These are phyloP conservation scores for Lippia alba DNA, from an alignment of 305 asterid species.

Conservation along the genomic window DNA sequence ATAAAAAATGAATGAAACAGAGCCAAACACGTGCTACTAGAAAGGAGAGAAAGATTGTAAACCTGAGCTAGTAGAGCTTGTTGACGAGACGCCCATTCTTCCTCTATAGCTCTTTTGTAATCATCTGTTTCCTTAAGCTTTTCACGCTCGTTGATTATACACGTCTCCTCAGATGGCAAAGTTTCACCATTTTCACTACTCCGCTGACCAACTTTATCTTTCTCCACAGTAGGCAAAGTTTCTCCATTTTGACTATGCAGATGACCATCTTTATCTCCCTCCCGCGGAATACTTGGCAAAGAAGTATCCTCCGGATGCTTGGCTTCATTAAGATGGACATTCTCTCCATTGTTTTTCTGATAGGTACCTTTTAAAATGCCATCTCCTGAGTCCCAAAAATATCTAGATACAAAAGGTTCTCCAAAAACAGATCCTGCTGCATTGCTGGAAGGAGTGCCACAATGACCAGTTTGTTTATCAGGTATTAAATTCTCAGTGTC, in stretches of 20 bases:
- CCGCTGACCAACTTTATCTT: background rate
- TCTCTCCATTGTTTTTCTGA: conserved; percentile 9
- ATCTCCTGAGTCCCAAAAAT: conserved; percentile 21
- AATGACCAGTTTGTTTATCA: conserved; percentile 9
- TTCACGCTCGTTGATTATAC: conserved; percentile 63
- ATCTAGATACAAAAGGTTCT: conserved; percentile 24
- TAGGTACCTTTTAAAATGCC: conserved; percentile 14
- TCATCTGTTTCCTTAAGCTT: conserved; percentile 90
- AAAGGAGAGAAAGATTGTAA: conserved; percentile 29
- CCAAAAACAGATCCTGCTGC: conserved; percentile 27
- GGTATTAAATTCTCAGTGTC: conserved; percentile 37
- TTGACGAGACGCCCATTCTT: conserved; percentile 81
- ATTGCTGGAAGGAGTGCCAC: conserved; percentile 19
- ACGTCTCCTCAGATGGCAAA: conserved; percentile 32
- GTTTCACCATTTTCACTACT: conserved; percentile 25
- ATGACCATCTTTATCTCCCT: conserved; percentile 39
- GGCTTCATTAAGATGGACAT: conserved; percentile 24
- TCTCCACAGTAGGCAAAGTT: too few relatives aligned
- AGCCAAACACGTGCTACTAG: background rate
- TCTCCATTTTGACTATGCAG: conserved; percentile 16
- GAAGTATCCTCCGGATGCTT: conserved; percentile 32
- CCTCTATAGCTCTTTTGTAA: conserved; percentile 75
- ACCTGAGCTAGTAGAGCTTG: conserved; percentile 77
- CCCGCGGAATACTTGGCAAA: conserved; percentile 28
- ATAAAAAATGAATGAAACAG: conserved; percentile 5